A percentile compares a stretch with the other conserved stretches of the same genome.
phyloP scores from a whole-genome alignment of 495 filamentous ascomycete genomes.

The Aspergillus diversus region DNA sequence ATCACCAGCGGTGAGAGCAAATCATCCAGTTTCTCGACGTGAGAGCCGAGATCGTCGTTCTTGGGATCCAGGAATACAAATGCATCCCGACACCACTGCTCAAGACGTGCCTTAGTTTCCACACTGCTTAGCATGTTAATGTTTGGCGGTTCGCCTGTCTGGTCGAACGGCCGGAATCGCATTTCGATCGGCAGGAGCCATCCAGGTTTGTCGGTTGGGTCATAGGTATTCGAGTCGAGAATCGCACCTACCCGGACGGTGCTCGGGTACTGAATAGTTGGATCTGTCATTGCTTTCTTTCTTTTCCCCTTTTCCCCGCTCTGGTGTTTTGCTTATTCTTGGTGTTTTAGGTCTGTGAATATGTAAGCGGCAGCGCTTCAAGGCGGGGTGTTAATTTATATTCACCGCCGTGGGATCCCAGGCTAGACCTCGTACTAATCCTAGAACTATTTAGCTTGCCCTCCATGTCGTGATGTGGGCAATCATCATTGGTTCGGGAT shows the following conservation, averaged over 20 bases:
- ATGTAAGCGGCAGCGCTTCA: not conserved
- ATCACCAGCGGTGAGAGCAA: constrained; percentile 8
- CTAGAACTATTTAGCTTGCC: not conserved
- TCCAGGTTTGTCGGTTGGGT: not conserved
- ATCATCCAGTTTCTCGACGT: constrained; percentile 1
- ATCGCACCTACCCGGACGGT: not conserved
- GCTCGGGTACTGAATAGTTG: not conserved
- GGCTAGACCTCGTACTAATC: not conserved
- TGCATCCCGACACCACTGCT: constrained; percentile 14
- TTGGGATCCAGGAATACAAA: constrained; percentile 6
- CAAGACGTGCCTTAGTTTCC: constrained; percentile 6
- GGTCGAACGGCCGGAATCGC: constrained; percentile 2
- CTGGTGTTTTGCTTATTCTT: not conserved
- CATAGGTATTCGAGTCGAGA: constrained; percentile 2
- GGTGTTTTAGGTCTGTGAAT: constrained; percentile 19
- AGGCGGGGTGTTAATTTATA: not conserved
- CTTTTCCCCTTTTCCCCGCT: not conserved
- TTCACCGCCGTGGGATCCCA: not conserved
- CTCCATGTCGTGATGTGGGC: not conserved
- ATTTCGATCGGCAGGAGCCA: constrained; percentile 8
- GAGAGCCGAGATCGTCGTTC: constrained; percentile 1
- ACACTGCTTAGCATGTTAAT: not conserved
- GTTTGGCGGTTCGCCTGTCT: not conserved
- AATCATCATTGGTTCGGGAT: not conserved
- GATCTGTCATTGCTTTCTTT: constrained; percentile 2